phyloP scores from a whole-genome alignment of 306 rosid genomes.

The Herpetospermum pedunculosum region DNA sequence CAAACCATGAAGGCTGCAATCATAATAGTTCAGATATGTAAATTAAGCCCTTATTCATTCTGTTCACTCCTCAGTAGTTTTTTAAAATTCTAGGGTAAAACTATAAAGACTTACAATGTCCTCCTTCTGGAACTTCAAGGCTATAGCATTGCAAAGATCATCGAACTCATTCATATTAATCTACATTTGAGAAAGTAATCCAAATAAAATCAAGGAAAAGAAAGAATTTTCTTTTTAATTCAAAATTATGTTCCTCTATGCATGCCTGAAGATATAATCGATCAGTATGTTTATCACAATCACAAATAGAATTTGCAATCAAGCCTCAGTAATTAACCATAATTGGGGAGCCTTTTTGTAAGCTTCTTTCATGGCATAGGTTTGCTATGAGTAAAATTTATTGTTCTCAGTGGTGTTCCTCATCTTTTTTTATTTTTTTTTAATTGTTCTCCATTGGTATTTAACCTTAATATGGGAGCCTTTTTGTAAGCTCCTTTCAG shows the following conservation, averaged over 20 bases:
- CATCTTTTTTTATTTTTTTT: not conserved
- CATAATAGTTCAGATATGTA: constrained; percentile 23
- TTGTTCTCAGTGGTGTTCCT: not conserved
- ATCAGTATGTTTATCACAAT: not conserved
- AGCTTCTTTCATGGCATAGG: not conserved
- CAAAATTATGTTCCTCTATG: not conserved
- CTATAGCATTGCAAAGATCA: constrained; percentile 93
- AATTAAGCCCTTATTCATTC: constrained; percentile 12
- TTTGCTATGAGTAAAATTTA: not conserved
- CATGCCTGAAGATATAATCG: not conserved
- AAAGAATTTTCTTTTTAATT: not conserved
- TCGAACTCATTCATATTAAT: constrained; percentile 73
- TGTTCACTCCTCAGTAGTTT: constrained; percentile 11
- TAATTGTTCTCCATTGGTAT: not conserved
- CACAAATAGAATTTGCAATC: not conserved
- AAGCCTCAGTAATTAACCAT: not conserved
- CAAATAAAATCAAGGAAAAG: constrained; percentile 1
- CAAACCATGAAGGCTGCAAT: constrained; percentile 75
- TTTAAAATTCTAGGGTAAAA: constrained; percentile 1
- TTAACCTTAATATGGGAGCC: not conserved
- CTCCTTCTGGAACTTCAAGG: constrained; percentile 74
- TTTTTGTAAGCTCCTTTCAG: not conserved
- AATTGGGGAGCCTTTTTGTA: not conserved
- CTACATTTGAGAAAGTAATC: constrained; percentile 23
- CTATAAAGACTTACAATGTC: constrained; percentile 44